Evolutionary conservation across 495 filamentous ascomycete genomes (phyloP).

Genomic region (Parmelia sp.): DNA sequence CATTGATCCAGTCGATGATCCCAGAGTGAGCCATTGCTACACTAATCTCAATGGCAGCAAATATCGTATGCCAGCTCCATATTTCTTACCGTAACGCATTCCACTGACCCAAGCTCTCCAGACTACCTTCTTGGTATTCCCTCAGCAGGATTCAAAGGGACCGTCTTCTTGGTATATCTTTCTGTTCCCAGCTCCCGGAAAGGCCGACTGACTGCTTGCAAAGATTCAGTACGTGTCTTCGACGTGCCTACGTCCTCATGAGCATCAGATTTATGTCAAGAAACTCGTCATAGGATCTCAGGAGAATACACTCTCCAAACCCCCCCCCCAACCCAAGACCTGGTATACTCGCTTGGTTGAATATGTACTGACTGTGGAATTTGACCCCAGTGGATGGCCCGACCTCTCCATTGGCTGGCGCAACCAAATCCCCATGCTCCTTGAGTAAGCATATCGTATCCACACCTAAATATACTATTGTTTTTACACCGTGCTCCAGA

Average conservation of each 20-base stretch:
- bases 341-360: too few species aligned
- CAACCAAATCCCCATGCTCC: constrained; percentile 72
- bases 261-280: neutral
- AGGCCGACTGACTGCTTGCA: neutral
- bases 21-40: constrained; percentile 55
- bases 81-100: neutral
- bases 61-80: constrained; percentile 43
- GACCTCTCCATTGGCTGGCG: constrained; percentile 71
- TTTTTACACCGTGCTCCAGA: too few species aligned
- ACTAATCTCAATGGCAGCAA: constrained; percentile 55
- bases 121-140: constrained; percentile 64
- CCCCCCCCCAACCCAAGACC: neutral
- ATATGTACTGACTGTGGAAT: neutral
- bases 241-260: neutral
- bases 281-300: too few species aligned
- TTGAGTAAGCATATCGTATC: too few species aligned
- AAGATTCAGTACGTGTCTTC: neutral
- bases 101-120: constrained; percentile 18
- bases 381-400: constrained; percentile 58
- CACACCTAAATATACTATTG: too few species aligned
- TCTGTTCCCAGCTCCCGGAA: neutral
- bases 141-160: constrained; percentile 44
- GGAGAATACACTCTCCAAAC: too few species aligned
- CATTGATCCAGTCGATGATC: constrained; percentile 54
- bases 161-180: constrained; percentile 55